These are phyloP conservation scores for Hypoxylon sp. DNA, from an alignment of 2,329 filamentous ascomycete genomes.

Conservation along the genomic window DNA sequence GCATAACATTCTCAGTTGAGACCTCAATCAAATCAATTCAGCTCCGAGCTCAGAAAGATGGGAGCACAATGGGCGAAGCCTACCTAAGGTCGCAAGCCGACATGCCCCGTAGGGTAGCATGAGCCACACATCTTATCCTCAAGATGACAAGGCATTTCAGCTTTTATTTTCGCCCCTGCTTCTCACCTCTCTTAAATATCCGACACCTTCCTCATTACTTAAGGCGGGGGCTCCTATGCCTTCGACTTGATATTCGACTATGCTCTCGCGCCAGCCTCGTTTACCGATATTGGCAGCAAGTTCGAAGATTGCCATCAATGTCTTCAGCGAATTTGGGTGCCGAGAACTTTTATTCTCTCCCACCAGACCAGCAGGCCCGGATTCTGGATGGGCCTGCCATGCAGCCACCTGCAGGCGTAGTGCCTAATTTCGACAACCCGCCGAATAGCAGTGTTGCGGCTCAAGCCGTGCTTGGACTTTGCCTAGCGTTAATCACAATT, in stretches of 20 bases:
- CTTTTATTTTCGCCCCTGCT: not conserved
- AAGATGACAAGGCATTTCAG: too few species aligned
- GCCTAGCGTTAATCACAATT: not conserved
- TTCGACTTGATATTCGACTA: not conserved
- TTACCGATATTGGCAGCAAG: not conserved
- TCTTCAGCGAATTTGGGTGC: not conserved
- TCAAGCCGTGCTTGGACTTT: slow-evolving; percentile 1
- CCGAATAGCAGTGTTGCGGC: not conserved
- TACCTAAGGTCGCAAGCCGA: too few species aligned
- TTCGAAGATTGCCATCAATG: not conserved
- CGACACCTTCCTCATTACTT: not conserved
- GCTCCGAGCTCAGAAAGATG: too few species aligned
- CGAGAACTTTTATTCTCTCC: slow-evolving; percentile 1
- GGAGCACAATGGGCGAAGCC: too few species aligned
- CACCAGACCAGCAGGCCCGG: slow-evolving; percentile 6
- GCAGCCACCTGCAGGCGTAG: not conserved
- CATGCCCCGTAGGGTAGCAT: too few species aligned
- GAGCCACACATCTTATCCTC: too few species aligned
- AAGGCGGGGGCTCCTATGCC: not conserved
- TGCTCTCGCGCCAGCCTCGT: not conserved
- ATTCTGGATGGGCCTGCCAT: slow-evolving; percentile 7
- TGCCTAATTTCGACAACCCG: slow-evolving; percentile 7
- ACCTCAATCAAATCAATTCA: too few species aligned
- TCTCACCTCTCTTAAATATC: not conserved
- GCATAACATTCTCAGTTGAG: too few species aligned